Base-by-base conservation (phyloP, 2,329 filamentous ascomycete genomes). In the Ceratocystiopsis sp. region DNA sequence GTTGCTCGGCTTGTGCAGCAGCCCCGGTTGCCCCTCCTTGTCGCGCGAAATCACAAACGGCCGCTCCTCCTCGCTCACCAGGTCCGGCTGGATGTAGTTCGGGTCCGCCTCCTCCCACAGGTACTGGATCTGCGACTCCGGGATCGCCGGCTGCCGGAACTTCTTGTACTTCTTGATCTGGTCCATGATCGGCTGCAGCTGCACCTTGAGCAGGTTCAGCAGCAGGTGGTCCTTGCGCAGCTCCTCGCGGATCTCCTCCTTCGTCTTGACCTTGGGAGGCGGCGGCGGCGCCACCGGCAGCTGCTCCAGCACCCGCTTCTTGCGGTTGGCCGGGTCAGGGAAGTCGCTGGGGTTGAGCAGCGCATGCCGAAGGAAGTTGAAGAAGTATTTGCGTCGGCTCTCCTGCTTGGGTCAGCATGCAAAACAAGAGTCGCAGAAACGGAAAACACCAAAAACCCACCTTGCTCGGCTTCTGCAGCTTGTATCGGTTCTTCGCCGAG, bases 181-280 rank as follows among this genome's bases (percentile, higher is more conserved):
- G 52, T 98, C 89, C 86, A 98, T 95, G 51, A 96, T 84, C 2
- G 84, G 85, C 59, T 95, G 87, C 43, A 98, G 76, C 42, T 80
- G 69, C 35, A 93, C 78, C 64, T 96, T 98, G 50, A 98, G 66
- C 46, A 80, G 66, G 57, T 96, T 95, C 43, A 96, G 69, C 12
- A 80, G 75, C 49, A 89, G 78, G 40, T 84, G 78, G 55, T 98
- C 93, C 48, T 75, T 75, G 60, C 85, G 82, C 60, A 81, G 82
- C 57, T 89, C 77, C 3, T 73, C 75, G 56, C 85, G 86, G 46
- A 83, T 70, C 54, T 95, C 84, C 44, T 82, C 82, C 56, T 86
- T 87, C 25, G 78, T 81, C 2, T 75, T 70, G 38, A 73, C 65
- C 46, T 76, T 73, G 0, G 77, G 70, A n/a, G 79, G 71, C 18